phyloP scores from a whole-genome alignment of 106 monocot genomes.

The Dendrobium huoshanense region DNA sequence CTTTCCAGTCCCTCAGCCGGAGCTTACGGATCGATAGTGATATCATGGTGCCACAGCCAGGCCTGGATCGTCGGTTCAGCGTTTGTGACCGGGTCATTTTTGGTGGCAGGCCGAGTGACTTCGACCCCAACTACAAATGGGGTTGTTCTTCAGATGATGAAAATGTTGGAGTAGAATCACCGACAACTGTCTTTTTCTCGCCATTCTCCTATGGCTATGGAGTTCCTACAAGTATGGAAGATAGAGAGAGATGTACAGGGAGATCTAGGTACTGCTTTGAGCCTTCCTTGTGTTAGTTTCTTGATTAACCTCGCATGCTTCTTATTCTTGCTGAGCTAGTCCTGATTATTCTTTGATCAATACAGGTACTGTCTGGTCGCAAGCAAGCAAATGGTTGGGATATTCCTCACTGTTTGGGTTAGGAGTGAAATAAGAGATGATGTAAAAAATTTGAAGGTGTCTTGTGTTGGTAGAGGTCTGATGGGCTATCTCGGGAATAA shows the following conservation, averaged over 20 bases:
- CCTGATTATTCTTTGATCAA: not conserved
- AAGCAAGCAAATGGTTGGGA: slow-evolving; percentile 69
- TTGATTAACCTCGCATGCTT: not conserved
- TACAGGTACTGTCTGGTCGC: slow-evolving; percentile 49
- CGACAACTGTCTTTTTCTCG: slow-evolving; percentile 33
- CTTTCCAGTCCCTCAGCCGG: slow-evolving; percentile 47
- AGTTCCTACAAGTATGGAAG: slow-evolving; percentile 31
- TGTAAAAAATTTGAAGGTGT: slow-evolving; percentile 53
- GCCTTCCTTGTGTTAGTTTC: not conserved
- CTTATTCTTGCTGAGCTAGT: not conserved
- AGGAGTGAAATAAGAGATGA: slow-evolving; percentile 55
- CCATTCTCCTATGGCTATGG: slow-evolving; percentile 40
- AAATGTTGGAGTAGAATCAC: slow-evolving; percentile 31
- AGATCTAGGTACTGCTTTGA: slow-evolving; percentile 27
- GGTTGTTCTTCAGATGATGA: slow-evolving; percentile 47
- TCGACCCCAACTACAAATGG: slow-evolving; percentile 44
- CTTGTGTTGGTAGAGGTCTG: slow-evolving; percentile 63
- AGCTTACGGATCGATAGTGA: slow-evolving; percentile 48
- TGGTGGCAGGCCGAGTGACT: slow-evolving; percentile 54
- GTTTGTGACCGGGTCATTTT: slow-evolving; percentile 45
- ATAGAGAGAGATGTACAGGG: slow-evolving; percentile 32
- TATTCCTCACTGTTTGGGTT: slow-evolving; percentile 61
- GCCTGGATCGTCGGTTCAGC: slow-evolving; percentile 33
- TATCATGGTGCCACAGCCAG: slow-evolving; percentile 23
- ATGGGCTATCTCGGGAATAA: slow-evolving; percentile 76